Evolutionary conservation across 2,329 filamentous ascomycete species (phyloP).

Genomic region (Plenodomus lindquistii): DNA sequence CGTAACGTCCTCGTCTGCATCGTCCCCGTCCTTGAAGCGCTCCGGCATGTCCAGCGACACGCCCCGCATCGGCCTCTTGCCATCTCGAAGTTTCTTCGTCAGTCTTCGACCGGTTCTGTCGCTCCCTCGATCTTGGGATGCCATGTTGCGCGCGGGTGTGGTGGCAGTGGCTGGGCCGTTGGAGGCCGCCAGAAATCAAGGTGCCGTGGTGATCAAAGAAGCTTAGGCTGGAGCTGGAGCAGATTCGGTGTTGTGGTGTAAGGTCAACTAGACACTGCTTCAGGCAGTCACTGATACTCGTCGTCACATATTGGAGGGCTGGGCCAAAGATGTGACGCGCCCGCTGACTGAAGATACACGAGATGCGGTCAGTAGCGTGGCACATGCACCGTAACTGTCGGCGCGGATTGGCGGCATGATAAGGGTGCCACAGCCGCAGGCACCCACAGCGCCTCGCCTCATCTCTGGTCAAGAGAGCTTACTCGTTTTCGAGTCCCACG

Average conservation of each 20-base stretch:
- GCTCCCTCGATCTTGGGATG: slow-evolving; percentile 37
- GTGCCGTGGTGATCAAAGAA: slow-evolving; percentile 19
- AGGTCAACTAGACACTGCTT: slow-evolving; percentile 29
- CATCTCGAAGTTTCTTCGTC: slow-evolving; percentile 39
- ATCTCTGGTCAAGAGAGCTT: background rate
- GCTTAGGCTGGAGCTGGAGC: slow-evolving; percentile 6
- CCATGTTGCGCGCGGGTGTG: slow-evolving; percentile 30
- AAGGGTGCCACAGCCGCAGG: slow-evolving; percentile 13
- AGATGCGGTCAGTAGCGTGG: slow-evolving; percentile 8
- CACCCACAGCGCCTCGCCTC: slow-evolving; percentile 4
- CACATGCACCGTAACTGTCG: background rate
- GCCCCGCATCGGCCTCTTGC: slow-evolving; percentile 30
- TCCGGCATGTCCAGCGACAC: slow-evolving; percentile 60
- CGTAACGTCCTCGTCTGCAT: slow-evolving; percentile 64
- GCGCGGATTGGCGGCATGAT: slow-evolving; percentile 6
- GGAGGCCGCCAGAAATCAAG: slow-evolving; percentile 10
- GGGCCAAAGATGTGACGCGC: slow-evolving; percentile 33
- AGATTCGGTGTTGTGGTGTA: slow-evolving; percentile 2
- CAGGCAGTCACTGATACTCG: slow-evolving; percentile 29
- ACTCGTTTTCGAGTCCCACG: background rate
- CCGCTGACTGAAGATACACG: slow-evolving; percentile 20
- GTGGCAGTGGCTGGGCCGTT: slow-evolving; percentile 5
- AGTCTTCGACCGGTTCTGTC: slow-evolving; percentile 35
- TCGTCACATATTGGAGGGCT: slow-evolving; percentile 40
- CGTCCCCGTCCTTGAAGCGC: slow-evolving; percentile 61